phyloP scores from a whole-genome alignment of 2,329 filamentous ascomycete genomes.

The Fusarium proliferatum region DNA sequence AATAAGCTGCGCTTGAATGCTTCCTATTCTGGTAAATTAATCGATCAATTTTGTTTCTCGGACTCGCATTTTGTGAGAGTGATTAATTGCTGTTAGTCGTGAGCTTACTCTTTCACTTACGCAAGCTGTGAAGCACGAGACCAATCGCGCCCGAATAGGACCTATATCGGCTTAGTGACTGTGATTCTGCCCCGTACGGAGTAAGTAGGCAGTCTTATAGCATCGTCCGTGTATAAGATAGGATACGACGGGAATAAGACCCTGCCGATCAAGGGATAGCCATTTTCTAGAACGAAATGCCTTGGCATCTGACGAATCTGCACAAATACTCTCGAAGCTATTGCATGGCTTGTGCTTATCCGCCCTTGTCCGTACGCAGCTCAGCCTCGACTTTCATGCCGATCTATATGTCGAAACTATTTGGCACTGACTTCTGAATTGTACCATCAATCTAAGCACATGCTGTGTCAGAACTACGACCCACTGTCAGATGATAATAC shows the following conservation, averaged over 20 bases:
- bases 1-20: neutral
- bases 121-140: neutral
- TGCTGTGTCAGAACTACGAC: neutral
- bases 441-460: neutral
- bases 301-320: neutral
- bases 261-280: neutral
- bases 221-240: neutral
- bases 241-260: conserved; percentile 22
- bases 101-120: neutral
- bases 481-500: neutral
- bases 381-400: neutral
- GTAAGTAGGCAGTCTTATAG: neutral
- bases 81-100: neutral
- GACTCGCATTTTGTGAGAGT: neutral
- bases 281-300: neutral
- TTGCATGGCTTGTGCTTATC: neutral
- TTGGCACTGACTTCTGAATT: too few species aligned
- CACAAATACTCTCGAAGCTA: neutral
- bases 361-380: neutral
- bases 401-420: neutral
- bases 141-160: neutral
- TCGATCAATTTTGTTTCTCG: neutral
- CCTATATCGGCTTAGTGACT: neutral
- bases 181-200: neutral
- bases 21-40: conserved; percentile 2